These are phyloP conservation scores for Linum trigynum DNA, from an alignment of 345 rosid genomes.

Conservation along the genomic window DNA sequence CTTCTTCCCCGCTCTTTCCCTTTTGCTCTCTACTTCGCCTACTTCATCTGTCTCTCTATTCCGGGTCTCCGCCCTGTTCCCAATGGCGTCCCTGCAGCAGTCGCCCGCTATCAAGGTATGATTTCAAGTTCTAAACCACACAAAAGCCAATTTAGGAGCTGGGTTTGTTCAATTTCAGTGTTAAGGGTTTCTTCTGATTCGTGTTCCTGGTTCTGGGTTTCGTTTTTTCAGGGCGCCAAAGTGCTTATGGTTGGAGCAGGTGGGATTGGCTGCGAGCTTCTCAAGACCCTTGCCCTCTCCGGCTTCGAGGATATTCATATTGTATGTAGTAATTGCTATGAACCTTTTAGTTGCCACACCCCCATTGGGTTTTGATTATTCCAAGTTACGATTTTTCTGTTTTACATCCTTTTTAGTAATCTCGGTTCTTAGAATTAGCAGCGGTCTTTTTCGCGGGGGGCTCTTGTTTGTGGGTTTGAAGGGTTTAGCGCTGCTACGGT, in stretches of 20 bases:
- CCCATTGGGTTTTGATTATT: too few relatives aligned
- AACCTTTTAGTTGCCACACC: too few relatives aligned
- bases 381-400: not conserved
- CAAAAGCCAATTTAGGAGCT: too few relatives aligned
- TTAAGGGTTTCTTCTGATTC: slow-evolving; percentile 9
- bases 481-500: too few relatives aligned
- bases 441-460: too few relatives aligned
- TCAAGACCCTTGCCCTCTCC: slow-evolving; percentile 90
- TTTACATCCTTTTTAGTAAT: not conserved
- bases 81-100: slow-evolving; percentile 47
- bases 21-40: slow-evolving; percentile 6
- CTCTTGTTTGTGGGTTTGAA: too few relatives aligned
- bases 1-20: not conserved
- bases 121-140: not conserved
- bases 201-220: slow-evolving; percentile 3
- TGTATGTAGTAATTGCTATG: slow-evolving; percentile 35
- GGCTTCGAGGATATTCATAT: slow-evolving; percentile 90
- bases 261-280: slow-evolving; percentile 97
- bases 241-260: slow-evolving; percentile 99
- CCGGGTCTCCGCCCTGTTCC: not conserved
- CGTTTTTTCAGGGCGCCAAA: slow-evolving; percentile 57
- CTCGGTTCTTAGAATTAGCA: too few relatives aligned
- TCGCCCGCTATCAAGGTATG: slow-evolving; percentile 48
- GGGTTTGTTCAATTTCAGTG: too few relatives aligned
- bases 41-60: not conserved